A percentile compares a stretch with the other conserved stretches of the same genome.
Conservation (phyloP, 202 grass and related monocot species). For the Schoenoplectus tabernaemontani region DNA sequence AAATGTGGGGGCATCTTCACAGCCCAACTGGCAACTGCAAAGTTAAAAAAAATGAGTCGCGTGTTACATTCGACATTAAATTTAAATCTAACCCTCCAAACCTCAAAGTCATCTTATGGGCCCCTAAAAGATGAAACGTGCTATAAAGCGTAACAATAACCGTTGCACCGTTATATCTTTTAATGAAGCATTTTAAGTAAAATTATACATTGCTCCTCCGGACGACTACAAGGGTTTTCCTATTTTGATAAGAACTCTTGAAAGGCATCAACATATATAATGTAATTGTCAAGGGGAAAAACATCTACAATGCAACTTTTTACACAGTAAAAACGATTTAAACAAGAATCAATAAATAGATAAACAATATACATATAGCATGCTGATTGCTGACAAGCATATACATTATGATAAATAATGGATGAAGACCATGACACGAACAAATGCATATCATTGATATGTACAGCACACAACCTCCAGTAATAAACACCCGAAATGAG, state of each 20-base stretch:
- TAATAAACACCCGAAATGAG: not conserved
- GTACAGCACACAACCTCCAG: slow-evolving; percentile 10
- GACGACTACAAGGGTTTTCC: too few species aligned
- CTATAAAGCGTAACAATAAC: too few species aligned
- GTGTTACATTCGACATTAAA: not conserved
- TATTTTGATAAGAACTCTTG: too few species aligned
- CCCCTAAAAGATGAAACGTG: too few species aligned
- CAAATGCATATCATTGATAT: slow-evolving; percentile 13
- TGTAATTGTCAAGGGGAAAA: too few species aligned
- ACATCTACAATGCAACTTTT: too few species aligned
- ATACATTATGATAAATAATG: not conserved
- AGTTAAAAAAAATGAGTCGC: too few species aligned
- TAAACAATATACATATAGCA: slow-evolving; percentile 5
- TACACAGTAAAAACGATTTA: not conserved
- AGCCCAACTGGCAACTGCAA: not conserved
- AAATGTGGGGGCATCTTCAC: not conserved
- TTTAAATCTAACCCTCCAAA: not conserved
- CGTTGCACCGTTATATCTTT: too few species aligned
- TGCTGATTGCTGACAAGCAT: not conserved
- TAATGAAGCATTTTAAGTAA: too few species aligned
- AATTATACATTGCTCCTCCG: too few species aligned
- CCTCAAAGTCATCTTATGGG: not conserved
- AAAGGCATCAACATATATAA: not conserved
- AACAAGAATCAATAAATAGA: slow-evolving; percentile 4
- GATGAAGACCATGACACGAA: not conserved